Evolutionary conservation across 202 grass and related monocot species (phyloP), one percentile per base, ranked within the genome.

Genomic region (Hordeum pubiflorum): DNA sequence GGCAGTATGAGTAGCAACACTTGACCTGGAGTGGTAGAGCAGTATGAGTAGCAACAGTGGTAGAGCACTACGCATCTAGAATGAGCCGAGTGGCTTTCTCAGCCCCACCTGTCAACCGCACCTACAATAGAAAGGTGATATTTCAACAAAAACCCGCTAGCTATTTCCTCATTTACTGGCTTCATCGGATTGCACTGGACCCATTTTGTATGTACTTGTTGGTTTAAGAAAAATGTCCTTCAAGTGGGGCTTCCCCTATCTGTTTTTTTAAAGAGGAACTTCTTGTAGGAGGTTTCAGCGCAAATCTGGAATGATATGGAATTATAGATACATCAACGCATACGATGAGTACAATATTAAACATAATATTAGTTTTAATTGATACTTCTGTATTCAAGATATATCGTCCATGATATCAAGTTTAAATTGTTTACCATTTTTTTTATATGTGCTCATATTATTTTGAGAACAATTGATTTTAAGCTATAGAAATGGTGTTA

Each of bases 31-130:
- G 37, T 83, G 77, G 50, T 69, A 61, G 27, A 67, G 39, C 39
- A 79, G 48, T 52, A 75, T n/a, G 48, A 32, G 38, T 79, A 74
- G 7, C 21, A 74, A 36, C n/a, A n/a, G n/a, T n/a, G n/a, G n/a
- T n/a, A n/a, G n/a, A n/a, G n/a, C n/a, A 20, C 11, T 37, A 27
- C 48, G 38, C 39, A 72, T 44, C 27, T 74, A 31, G 24, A 39
- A 48, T 13, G 63, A 77, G 22, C 15, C 13, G 2, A 74, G 37
- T 67, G 36, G 27, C 21, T 37, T 50, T 37, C 26, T 15, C 46
- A 56, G 26, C 0, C 15, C 6, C 74, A 57, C 60, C 34, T 83
- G 8, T 32, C 58, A 59, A n/a, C 36, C 4, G 34, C 2, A 3
- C 27, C 15, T 36, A 62, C 72, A 75, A 68, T 50, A 20, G 10